phyloP scores from a whole-genome alignment of 257 asterid genomes.

The Lantana camara region DNA sequence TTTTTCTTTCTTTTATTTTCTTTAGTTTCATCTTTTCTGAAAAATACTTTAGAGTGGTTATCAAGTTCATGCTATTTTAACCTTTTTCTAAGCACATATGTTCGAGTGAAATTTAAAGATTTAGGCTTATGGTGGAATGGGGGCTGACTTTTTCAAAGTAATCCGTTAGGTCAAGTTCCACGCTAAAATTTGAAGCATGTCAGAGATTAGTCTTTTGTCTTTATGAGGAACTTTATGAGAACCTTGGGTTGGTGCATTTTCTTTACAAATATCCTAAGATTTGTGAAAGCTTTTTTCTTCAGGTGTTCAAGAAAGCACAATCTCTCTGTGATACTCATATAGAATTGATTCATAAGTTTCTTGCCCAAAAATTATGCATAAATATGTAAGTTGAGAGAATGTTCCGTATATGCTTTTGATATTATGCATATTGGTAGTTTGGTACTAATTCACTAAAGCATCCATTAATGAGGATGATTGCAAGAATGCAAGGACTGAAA shows the following conservation, averaged over 20 bases:
- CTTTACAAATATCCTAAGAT: neutral
- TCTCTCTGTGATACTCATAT: neutral
- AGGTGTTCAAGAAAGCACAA: neutral
- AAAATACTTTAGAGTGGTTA: too few relatives aligned
- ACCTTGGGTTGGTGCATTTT: neutral
- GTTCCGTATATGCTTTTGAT: conserved; percentile 8
- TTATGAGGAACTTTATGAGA: neutral
- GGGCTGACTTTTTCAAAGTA: conserved; percentile 1
- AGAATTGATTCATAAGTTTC: neutral
- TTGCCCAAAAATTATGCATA: conserved; percentile 4
- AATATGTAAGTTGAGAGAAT: neutral
- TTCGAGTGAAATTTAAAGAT: neutral
- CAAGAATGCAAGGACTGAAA: too few relatives aligned
- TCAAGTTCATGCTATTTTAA: neutral
- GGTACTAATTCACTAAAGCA: too few relatives aligned
- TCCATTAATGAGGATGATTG: too few relatives aligned
- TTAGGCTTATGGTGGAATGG: conserved; percentile 1
- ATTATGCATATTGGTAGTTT: too few relatives aligned
- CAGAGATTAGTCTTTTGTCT: neutral
- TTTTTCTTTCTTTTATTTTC: too few relatives aligned
- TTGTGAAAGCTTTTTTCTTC: neutral
- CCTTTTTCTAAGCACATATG: conserved; percentile 12
- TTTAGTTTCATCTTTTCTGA: too few relatives aligned
- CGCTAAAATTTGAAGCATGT: conserved; percentile 1
- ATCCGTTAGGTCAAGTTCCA: neutral